Evolutionary conservation across 345 rosid genomes (phyloP), one percentile per base, ranked within the genome.

Genomic region (Aegle marmelos): DNA sequence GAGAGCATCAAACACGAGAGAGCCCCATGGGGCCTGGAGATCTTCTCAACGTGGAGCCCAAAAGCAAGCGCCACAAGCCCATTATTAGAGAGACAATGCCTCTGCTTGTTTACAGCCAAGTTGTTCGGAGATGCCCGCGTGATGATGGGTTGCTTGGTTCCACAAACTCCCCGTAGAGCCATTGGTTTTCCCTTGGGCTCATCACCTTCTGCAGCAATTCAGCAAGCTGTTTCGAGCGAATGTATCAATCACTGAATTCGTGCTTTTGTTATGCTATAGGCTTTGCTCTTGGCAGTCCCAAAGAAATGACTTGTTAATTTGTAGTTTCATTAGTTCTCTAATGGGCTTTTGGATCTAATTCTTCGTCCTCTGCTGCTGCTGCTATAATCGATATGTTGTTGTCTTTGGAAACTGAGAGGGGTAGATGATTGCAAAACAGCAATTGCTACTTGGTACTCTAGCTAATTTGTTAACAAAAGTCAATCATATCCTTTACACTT

Each of bases 11-110:
- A 75, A 80, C 78, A 62, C 85, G 82, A 56, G 84, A 82, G 61
- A 86, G 88, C 76, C 90, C 92, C 58, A 78, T 79, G 82, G 88
- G 87, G 82, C 86, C 88, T 9, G 69, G 79, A 31, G 85, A 83
- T 30, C 88, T 85, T 45, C 36, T 79, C 31, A 74, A 66, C 76
- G 73, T 59, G 39, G 74, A 63, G 54, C 68, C 70, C 73, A 79
- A 78, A 27, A 70, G 64, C 27, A 79, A 77, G 79, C 77, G 27
- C 53, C 58, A 36, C 10, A 75, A 73, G 48, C 56, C 77, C 22
- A 68, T 58, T 9, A 72, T 63, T 9, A 72, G 54, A 48, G 70
- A 36, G 31, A 19, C 27, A 30, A 80, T 68, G 58, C 48, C 79
- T 57, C 17, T 80, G 60, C 25, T 48, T 28, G 2, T 7, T 34